Percentiles rank a stretch among this genome's conserved stretches.
These are phyloP conservation scores for Flaveria ramosissima DNA, from an alignment of 129 eudicot species.

Conservation along the genomic window DNA sequence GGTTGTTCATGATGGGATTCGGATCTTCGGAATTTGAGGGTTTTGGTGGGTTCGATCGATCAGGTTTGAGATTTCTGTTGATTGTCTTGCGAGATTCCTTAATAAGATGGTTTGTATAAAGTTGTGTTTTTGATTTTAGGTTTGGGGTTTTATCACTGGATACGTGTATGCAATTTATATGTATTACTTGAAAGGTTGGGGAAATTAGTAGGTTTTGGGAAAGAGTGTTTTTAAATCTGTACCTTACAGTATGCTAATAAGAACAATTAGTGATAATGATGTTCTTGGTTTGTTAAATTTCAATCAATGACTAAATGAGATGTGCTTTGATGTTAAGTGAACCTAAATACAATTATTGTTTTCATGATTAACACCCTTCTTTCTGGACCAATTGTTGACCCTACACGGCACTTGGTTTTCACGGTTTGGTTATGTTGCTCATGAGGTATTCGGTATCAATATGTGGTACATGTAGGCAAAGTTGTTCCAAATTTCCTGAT, in stretches of 20 bases:
- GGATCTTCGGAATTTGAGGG: conserved; percentile 16
- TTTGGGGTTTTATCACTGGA: conserved; percentile 20
- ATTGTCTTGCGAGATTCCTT: too few relatives aligned
- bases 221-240: not conserved
- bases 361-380: not conserved
- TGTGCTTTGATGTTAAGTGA: not conserved
- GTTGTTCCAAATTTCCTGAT: conserved; percentile 12
- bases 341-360: not conserved
- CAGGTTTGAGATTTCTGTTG: not conserved
- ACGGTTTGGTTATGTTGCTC: conserved; percentile 6
- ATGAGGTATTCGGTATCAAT: not conserved
- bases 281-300: conserved; percentile 20
- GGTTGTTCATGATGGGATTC: not conserved
- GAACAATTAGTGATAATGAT: conserved; percentile 1
- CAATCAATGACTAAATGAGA: conserved; percentile 8
- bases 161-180: conserved; percentile 2
- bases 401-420: conserved; percentile 8
- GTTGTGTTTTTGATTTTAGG: not conserved
- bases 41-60: not conserved
- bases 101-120: not conserved
- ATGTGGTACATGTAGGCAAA: conserved; percentile 4
- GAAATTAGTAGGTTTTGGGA: not conserved
- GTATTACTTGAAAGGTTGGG: conserved; percentile 7
- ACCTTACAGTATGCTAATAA: not conserved
- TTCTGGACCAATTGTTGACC: not conserved